phyloP scores from a whole-genome alignment of 495 filamentous ascomycete species.

The Jackrogersella multiformis region DNA sequence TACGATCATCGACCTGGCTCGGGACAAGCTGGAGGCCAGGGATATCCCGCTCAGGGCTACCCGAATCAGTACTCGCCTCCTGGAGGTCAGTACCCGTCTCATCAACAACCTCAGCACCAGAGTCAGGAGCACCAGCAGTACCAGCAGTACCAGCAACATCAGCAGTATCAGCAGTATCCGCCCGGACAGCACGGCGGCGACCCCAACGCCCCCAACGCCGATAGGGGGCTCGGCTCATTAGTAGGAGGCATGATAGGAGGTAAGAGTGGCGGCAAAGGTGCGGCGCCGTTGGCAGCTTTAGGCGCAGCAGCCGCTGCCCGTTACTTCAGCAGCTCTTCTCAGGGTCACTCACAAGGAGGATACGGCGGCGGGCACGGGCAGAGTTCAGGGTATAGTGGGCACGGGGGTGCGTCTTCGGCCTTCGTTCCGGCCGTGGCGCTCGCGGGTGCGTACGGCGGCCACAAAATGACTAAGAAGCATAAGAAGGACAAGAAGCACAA shows the following conservation, averaged over 20 bases:
- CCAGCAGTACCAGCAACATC: constrained; percentile 24
- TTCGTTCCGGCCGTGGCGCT: constrained; percentile 21
- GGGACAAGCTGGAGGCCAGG: constrained; percentile 36
- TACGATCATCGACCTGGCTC: constrained; percentile 28
- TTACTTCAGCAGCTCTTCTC: constrained; percentile 24
- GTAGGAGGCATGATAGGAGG: constrained; percentile 28
- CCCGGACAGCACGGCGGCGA: constrained; percentile 25
- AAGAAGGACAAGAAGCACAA: constrained; percentile 47
- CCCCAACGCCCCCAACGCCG: constrained; percentile 24
- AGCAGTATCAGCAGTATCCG: constrained; percentile 27
- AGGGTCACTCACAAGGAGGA: constrained; percentile 9
- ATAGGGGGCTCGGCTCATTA: constrained; percentile 41
- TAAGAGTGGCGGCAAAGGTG: constrained; percentile 19
- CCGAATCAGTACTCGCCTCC: constrained; percentile 35
- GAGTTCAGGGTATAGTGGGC: constrained; percentile 4
- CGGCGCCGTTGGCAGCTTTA: constrained; percentile 29
- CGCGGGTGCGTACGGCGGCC: constrained; percentile 28
- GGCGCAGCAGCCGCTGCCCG: constrained; percentile 36
- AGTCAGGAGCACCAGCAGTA: constrained; percentile 13
- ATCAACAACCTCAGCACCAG: constrained; percentile 32
- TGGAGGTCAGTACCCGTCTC: constrained; percentile 28
- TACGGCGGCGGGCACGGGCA: constrained; percentile 14
- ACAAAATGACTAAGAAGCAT: constrained; percentile 38
- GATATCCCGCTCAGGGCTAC: constrained; percentile 42
- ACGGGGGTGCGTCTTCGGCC: constrained; percentile 25